Evolutionary conservation across 257 asterid species (phyloP), one percentile per base, ranked within the genome.

Genomic region (Solanum medicagineum): DNA sequence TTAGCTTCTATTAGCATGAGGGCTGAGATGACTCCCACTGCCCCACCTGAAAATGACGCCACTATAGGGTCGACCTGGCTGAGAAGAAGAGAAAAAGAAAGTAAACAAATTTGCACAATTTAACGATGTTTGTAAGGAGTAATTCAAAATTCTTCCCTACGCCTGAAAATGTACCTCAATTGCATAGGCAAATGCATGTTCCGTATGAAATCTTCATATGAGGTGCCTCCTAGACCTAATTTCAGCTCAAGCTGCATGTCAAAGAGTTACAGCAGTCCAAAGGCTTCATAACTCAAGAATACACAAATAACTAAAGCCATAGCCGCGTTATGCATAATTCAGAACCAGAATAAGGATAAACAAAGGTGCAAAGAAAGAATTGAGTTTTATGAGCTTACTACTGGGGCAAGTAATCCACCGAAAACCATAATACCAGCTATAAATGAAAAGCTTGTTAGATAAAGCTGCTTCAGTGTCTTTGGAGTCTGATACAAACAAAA

Each of bases 11-110:
- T 89, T 86, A 94, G 88, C 98, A 93, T 93, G 90, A 94, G 83
- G 10, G 98, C 92, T 24, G 98, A 91, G 83, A 96, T 94, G 86
- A 94, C 98, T n/a, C 98, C 98, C 45, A 96, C 98, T 8, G 98
- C 97, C 59, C 99, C 99, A 55, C 99, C 99, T n/a, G 98, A 92
- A 90, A 96, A 96, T 13, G 98, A 94, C 86, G 98, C 99, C 57
- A 94, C 98, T 57, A 96, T 96, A 65, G 98, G 98, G 86, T 96
- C 99, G 80, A 96, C 98, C 95, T 94, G 94, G 88, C 99, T 94
- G 93, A 87, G 87, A 86, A 65, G 84, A 73, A 84, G 42, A 77
- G 40, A 73, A 40, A 51, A 69, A 85, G 82, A 53, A 85, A 47
- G 81, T 44, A 16, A 4, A 8, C 81, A 74, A 74, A 0, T 47